Evolutionary conservation across 108 stramenopile species (phyloP).

Genomic region (Nitzschia sp.): DNA sequence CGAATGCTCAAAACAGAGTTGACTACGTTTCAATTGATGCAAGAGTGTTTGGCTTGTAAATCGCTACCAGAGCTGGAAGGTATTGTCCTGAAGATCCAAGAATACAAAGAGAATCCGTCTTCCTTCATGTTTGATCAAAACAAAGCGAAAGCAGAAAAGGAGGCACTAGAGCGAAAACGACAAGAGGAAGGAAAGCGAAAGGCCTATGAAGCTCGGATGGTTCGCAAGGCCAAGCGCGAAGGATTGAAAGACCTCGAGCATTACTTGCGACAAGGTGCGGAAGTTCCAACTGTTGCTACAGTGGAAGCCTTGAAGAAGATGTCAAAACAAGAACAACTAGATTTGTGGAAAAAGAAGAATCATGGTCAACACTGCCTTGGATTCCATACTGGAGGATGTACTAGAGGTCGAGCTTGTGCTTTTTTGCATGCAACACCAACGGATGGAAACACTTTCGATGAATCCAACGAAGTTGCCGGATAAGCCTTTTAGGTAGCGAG

Average conservation of each 20-base stretch:
- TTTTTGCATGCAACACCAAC: conserved; percentile 78
- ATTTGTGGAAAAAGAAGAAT: conserved; percentile 71
- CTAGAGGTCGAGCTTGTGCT: conserved; percentile 81
- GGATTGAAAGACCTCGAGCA: conserved; percentile 65
- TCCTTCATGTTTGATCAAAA: conserved; percentile 76
- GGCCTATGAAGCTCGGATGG: conserved; percentile 86
- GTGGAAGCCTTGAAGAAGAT: conserved; percentile 51
- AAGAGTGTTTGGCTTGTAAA: conserved; percentile 71
- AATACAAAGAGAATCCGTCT: conserved; percentile 57
- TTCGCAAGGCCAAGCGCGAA: conserved; percentile 93
- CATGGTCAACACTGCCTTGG: conserved; percentile 88
- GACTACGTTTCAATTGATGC: conserved; percentile 79
- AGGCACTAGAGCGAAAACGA: conserved; percentile 62
- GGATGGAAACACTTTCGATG: conserved; percentile 47
- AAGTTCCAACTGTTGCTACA: conserved; percentile 59
- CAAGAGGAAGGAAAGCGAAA: conserved; percentile 86
- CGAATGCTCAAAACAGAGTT: conserved; percentile 77
- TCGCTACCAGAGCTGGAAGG: conserved; percentile 56
- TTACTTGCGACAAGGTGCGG: conserved; percentile 80
- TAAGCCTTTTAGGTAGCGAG: background rate
- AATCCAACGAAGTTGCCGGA: conserved; percentile 49
- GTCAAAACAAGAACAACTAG: conserved; percentile 50
- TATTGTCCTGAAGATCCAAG: conserved; percentile 50
- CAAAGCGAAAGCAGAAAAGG: conserved; percentile 65
- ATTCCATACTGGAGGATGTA: conserved; percentile 76